Conservation (phyloP, 257 asterid genomes). For the Solanum verrucosum region DNA sequence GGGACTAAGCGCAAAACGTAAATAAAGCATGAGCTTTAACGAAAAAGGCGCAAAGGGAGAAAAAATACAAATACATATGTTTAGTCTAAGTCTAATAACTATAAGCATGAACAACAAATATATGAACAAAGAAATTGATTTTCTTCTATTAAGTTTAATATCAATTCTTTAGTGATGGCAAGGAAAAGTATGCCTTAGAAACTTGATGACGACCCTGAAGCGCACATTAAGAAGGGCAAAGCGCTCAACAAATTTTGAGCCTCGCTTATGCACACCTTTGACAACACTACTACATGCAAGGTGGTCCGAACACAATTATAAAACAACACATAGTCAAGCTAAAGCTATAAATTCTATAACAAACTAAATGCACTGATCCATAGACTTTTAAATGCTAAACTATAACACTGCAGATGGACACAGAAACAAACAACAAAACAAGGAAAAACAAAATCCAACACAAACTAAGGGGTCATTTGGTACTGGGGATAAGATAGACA, state of each 20-base stretch:
- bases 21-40: neutral
- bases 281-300: neutral
- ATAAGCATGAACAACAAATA: neutral
- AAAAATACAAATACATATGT: neutral
- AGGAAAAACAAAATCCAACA: neutral
- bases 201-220: neutral
- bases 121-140: neutral
- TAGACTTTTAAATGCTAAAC: neutral
- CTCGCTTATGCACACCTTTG: neutral
- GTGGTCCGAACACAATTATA: neutral
- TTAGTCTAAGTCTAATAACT: too few relatives aligned
- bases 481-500: neutral
- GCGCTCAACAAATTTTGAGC: neutral
- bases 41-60: neutral
- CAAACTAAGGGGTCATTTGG: neutral
- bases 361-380: neutral
- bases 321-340: neutral
- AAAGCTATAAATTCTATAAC: neutral
- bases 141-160: too few relatives aligned
- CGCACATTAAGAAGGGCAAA: too few relatives aligned
- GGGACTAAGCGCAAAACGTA: neutral
- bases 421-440: neutral
- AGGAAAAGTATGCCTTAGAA: neutral
- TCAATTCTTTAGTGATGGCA: too few relatives aligned
- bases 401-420: neutral